Percentiles rank a stretch among this genome's conserved stretches.
Evolutionary conservation across 306 rosid genomes (phyloP).

Genomic region (Citrullus mucosospermus): DNA sequence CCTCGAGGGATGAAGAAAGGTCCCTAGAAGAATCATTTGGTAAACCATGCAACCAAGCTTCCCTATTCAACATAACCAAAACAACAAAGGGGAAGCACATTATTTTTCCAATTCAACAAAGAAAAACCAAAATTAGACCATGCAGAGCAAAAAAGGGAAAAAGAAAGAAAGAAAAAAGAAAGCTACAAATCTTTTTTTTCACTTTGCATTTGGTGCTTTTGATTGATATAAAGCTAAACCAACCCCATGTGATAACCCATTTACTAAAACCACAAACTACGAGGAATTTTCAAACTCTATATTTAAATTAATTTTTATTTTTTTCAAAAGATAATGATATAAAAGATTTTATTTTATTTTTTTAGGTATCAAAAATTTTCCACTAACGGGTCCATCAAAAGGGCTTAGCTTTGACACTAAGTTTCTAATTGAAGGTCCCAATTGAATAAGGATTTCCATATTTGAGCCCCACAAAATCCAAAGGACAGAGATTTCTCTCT

Average conservation of each 20-base stretch:
- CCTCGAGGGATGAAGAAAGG: slow-evolving; percentile 44
- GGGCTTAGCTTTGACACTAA: slow-evolving; percentile 43
- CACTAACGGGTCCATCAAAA: slow-evolving; percentile 34
- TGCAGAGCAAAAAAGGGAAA: slow-evolving; percentile 1
- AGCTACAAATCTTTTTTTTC: slow-evolving; percentile 14
- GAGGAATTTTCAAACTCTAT: slow-evolving; percentile 27
- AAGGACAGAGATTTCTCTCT: slow-evolving; percentile 46
- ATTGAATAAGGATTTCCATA: slow-evolving; percentile 8
- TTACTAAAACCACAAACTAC: slow-evolving; percentile 16
- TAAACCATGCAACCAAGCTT: slow-evolving; percentile 65
- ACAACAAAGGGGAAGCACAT: slow-evolving; percentile 1
- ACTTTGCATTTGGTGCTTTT: slow-evolving; percentile 31
- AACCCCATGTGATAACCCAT: slow-evolving; percentile 26
- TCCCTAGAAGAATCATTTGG: slow-evolving; percentile 45
- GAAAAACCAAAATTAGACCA: slow-evolving; percentile 9
- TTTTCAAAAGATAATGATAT: slow-evolving; percentile 4
- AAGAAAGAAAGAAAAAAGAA: slow-evolving; percentile 26
- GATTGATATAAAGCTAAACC: slow-evolving; percentile 23
- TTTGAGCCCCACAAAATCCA: slow-evolving; percentile 60
- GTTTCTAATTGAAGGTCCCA: slow-evolving; percentile 37
- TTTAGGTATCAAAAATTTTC: slow-evolving; percentile 29
- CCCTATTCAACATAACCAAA: slow-evolving; percentile 40
- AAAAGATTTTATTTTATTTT: background rate
- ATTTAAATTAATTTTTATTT: background rate
- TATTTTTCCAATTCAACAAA: slow-evolving; percentile 13